A percentile compares a stretch with the other conserved stretches of the same genome.
Evolutionary conservation across 768 basidiomycete genomes (phyloP).

Genomic region (Suillus clintonianus): DNA sequence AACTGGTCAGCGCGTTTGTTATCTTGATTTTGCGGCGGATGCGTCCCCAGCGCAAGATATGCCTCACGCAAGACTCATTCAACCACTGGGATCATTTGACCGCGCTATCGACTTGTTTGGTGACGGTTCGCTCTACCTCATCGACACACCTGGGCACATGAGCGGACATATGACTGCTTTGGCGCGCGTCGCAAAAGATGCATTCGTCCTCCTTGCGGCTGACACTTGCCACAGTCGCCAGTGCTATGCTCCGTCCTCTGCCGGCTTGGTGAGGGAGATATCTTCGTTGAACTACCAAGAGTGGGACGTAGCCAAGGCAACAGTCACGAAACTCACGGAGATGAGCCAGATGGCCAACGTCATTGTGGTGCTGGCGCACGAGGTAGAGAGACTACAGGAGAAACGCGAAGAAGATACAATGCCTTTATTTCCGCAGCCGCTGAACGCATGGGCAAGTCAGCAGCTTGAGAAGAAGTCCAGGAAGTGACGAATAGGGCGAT

Average conservation of each 20-base stretch:
- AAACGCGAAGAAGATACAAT: neutral
- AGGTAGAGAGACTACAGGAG: conserved; percentile 2
- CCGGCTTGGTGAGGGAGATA: conserved; percentile 4
- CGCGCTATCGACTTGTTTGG: conserved; percentile 9
- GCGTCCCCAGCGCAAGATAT: neutral
- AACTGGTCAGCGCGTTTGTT: neutral
- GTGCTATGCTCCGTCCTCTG: conserved; percentile 2
- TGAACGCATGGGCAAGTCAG: neutral
- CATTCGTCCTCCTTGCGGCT: conserved; percentile 15
- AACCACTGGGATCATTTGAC: conserved; percentile 6
- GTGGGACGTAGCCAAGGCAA: neutral
- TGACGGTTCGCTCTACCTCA: conserved; percentile 10
- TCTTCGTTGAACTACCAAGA: conserved; percentile 3
- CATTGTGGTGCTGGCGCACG: conserved; percentile 9
- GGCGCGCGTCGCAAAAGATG: conserved; percentile 10
- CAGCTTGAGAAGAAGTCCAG: neutral
- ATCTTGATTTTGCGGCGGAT: neutral
- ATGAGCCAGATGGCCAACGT: conserved; percentile 4
- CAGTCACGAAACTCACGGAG: neutral
- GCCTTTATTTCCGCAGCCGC: conserved; percentile 4
- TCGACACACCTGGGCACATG: conserved; percentile 10
- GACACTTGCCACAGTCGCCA: conserved; percentile 14
- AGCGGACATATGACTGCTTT: conserved; percentile 15
- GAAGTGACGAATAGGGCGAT: neutral
- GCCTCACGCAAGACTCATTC: conserved; percentile 3